Percentiles rank a stretch among this genome's conserved stretches.
Evolutionary conservation across 352 stramenopile genomes (phyloP).

Genomic region (Pythium phragmitis): DNA sequence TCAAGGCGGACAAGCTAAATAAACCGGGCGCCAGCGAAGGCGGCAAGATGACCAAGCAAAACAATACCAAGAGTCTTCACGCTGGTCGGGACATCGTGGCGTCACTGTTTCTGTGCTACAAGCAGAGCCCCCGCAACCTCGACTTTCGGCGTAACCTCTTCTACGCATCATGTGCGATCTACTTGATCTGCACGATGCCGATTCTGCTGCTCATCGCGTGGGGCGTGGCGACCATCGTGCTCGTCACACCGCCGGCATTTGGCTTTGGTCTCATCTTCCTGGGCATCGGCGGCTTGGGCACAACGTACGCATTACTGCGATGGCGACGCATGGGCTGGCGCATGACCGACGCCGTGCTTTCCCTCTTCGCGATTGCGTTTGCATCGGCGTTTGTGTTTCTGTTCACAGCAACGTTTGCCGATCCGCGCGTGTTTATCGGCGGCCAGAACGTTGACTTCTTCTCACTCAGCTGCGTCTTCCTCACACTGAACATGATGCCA

Average conservation of each 20-base stretch:
- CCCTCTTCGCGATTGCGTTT: slow-evolving; percentile 53
- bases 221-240: slow-evolving; percentile 66
- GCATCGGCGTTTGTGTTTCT: slow-evolving; percentile 74
- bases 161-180: slow-evolving; percentile 62
- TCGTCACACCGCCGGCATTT: slow-evolving; percentile 73
- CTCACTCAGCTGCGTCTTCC: slow-evolving; percentile 70
- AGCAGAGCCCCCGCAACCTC: slow-evolving; percentile 52
- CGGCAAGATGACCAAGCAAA: background rate
- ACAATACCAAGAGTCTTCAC: slow-evolving; percentile 24
- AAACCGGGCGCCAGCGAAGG: background rate
- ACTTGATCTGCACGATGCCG: slow-evolving; percentile 51
- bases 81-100: slow-evolving; percentile 52
- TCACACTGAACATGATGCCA: slow-evolving; percentile 88
- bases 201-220: slow-evolving; percentile 65
- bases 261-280: slow-evolving; percentile 83
- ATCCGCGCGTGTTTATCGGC: slow-evolving; percentile 68
- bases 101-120: slow-evolving; percentile 80
- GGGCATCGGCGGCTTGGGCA: slow-evolving; percentile 43
- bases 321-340: slow-evolving; percentile 81
- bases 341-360: slow-evolving; percentile 64
- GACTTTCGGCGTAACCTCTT: slow-evolving; percentile 80
- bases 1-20: background rate
- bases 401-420: slow-evolving; percentile 76
- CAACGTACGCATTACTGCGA: slow-evolving; percentile 49
- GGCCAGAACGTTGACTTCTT: slow-evolving; percentile 76